Evolutionary conservation across 2,329 filamentous ascomycete genomes (phyloP), one percentile per base, ranked within the genome.

Genomic region (Aspergillus carbonarius): DNA sequence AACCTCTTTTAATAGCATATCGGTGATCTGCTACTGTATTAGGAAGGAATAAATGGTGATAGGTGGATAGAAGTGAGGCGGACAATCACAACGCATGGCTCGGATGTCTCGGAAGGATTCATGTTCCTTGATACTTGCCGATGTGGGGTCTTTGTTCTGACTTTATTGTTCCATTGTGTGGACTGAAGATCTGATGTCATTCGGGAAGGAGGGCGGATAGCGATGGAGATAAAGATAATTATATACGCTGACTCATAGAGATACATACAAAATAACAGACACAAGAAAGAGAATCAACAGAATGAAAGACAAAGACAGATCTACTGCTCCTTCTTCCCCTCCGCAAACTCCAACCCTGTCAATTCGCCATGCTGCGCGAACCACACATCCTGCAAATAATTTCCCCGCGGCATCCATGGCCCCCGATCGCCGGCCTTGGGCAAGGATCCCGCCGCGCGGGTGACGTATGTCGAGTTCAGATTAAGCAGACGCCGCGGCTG

Each of bases 401-500:
- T 72, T 37, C 69, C 70, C 47, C 76, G 65, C 7, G 75, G 70
- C 53, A 70, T 50, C 77, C 77, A 79, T 1, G 77, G 77, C 5
- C 70, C 73, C 48, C 69, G 68, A 54, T 78, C 70, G 7, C 69
- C 77, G 8, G 73, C 71, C 62, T 71, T 74, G 17, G 77, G 77
- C 18, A 79, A 58, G 1, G 60, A 40, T 32, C 67, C 63, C 56
- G 69, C 65, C 5, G 75, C 75, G 13, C 64, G 63, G n/a, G 67
- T 67, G 44, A 79, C 63, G 59, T 79, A 79, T 8, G 74, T 78
- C n/a, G 74, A 76, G 42, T 63, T 74, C 18, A 79, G 66, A 32
- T 74, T 75, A 42, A 79, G 57, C 35, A 78, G 46, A 0, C 68
- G 70, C 15, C 68, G 63, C 5, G 66, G 59, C 48, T 75, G 64